A percentile compares a stretch with the other conserved stretches of the same genome.
phyloP scores from a whole-genome alignment of 2,329 filamentous ascomycete species.

The Colletotrichum eleusines region DNA sequence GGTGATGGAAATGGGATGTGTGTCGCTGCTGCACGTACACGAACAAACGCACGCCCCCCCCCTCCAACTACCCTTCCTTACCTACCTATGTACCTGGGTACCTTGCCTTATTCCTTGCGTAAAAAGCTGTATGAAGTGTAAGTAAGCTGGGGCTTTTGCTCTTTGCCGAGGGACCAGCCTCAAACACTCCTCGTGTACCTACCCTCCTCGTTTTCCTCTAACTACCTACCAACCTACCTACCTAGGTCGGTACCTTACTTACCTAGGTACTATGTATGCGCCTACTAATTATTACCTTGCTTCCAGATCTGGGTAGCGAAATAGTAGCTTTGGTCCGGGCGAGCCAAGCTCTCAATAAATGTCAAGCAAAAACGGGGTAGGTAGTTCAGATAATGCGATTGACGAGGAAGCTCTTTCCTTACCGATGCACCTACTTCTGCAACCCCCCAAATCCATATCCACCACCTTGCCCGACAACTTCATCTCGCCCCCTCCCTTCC shows the following conservation, averaged over 20 bases:
- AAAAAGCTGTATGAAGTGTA: not conserved
- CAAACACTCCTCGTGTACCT: not conserved
- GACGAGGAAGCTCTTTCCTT: not conserved
- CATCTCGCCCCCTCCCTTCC: constrained; percentile 9
- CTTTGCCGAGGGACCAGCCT: constrained; percentile 1
- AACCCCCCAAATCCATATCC: not conserved
- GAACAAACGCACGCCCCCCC: not conserved
- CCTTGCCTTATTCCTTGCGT: not conserved
- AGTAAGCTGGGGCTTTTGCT: constrained; percentile 9
- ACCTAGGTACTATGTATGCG: not conserved
- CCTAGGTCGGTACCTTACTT: too few species aligned
- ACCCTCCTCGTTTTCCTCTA: constrained; percentile 5
- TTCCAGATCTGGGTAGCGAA: not conserved
- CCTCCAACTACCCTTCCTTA: not conserved
- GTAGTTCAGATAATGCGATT: not conserved
- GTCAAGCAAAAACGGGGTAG: not conserved
- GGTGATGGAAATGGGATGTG: not conserved
- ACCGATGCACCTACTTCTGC: not conserved
- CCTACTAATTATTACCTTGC: not conserved
- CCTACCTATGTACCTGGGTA: too few species aligned
- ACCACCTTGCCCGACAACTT: constrained; percentile 9
- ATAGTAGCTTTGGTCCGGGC: not conserved
- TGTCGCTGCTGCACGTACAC: not conserved
- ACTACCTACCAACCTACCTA: not conserved
- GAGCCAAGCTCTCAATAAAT: not conserved